Evolutionary conservation across 805 yeast genomes (phyloP), one percentile per base, ranked within the genome.

Genomic region (Nematodospora valgi): DNA sequence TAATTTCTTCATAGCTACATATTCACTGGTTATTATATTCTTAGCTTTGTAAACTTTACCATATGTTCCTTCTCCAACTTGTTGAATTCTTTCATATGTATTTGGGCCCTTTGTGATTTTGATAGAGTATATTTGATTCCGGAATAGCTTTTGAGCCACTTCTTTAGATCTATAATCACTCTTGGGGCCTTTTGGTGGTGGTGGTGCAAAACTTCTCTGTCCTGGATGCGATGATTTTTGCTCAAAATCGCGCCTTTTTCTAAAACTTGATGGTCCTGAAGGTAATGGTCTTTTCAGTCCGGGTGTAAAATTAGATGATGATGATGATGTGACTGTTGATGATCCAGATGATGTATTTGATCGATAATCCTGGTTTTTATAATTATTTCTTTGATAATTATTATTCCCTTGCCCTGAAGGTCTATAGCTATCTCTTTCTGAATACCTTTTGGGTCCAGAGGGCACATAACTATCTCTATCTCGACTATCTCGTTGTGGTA

Each of bases 51-150:
- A 88, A 14, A 93, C 99, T 55, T 86, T 88, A 13, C 98, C 98
- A 57, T 93, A 93, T 0, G 98, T 93, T 7, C 98, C 98, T 60
- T 93, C 98, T n/a, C 98, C 98, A 4, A 93, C 98, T 54, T 93
- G 98, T 26, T 76, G 72, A 1, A 86, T 76, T 36, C 89, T 68
- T 44, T 82, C 81, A 56, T 83, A 87, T 2, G 74, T 54, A 9
- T 70, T 70, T 2, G 57, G 47, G 5, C 56, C 39, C 20, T 62
- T 49, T 2, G 35, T 41, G 4, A 52, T 44, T 38, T 54, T 56
- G 2, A 64, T 40, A 44, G 60, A 53, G 40, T 59, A 67, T 10
- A 64, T 52, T 38, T 67, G 73, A 13, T 49, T 40, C 8, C 47
- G 48, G 12, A 39, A 32, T 21, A 58, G 52, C 36, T 49, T 53